These are phyloP conservation scores for Lipomyces spencermartinsiae DNA, from an alignment of 805 yeast species.

Conservation along the genomic window DNA sequence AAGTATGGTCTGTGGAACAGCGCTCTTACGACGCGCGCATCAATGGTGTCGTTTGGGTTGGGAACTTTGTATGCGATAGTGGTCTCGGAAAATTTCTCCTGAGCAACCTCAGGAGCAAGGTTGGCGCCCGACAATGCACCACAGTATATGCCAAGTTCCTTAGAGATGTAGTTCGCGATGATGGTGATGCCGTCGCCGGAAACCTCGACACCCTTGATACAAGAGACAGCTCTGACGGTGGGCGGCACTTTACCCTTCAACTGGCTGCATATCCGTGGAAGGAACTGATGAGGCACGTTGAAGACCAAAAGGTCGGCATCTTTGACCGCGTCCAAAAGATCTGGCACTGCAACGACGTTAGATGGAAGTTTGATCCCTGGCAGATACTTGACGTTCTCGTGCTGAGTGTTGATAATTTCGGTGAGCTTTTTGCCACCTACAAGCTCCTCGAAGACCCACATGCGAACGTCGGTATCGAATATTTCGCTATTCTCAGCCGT, in stretches of 20 bases:
- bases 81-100: conserved; percentile 95
- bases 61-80: conserved; percentile 90
- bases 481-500: conserved; percentile 71
- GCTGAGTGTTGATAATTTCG: conserved; percentile 85
- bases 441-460: conserved; percentile 97
- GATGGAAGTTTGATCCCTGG: conserved; percentile 86
- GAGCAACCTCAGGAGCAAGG: conserved; percentile 96
- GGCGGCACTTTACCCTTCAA: conserved; percentile 60
- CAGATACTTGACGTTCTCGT: conserved; percentile 92
- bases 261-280: conserved; percentile 75
- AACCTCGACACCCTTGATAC: conserved; percentile 94
- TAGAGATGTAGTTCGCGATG: conserved; percentile 77
- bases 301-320: conserved; percentile 88
- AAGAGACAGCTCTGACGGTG: conserved; percentile 84
- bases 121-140: conserved; percentile 98
- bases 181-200: conserved; percentile 83
- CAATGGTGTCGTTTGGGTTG: conserved; percentile 23
- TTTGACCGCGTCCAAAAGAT: conserved; percentile 72
- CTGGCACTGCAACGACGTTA: conserved; percentile 90
- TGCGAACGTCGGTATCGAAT: conserved; percentile 76
- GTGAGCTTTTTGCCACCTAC: conserved; percentile 74
- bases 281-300: conserved; percentile 97
- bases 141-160: conserved; percentile 83
- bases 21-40: conserved; percentile 52
- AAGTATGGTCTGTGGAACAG: conserved; percentile 97